Conservation (phyloP, 2,329 filamentous ascomycete genomes). For the Stenocarpella maydis region DNA sequence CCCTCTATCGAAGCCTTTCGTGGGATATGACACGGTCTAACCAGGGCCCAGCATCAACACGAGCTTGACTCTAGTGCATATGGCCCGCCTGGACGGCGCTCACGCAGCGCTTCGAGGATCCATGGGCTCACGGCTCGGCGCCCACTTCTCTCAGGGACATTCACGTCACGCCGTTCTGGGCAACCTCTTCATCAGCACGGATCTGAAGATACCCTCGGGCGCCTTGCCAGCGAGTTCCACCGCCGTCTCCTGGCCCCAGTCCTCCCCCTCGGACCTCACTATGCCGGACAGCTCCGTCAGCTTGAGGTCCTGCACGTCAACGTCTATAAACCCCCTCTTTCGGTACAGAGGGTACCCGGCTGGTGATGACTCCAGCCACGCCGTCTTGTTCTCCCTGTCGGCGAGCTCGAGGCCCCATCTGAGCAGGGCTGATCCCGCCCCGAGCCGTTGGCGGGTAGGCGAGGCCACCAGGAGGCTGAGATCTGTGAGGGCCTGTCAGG, state of each 20-base stretch:
- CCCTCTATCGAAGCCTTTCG: background rate
- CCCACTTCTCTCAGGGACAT: background rate
- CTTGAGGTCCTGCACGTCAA: conserved; percentile 40
- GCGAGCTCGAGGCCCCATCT: conserved; percentile 40
- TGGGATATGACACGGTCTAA: background rate
- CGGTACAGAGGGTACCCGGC: conserved; percentile 42
- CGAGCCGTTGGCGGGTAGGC: conserved; percentile 39
- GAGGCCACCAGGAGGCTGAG: conserved; percentile 40
- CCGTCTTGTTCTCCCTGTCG: conserved; percentile 39
- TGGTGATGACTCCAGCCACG: conserved; percentile 42
- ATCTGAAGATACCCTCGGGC: conserved; percentile 38
- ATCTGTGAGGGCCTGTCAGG: background rate
- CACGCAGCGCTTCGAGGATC: background rate
- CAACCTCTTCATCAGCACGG: conserved; percentile 41
- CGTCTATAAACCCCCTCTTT: conserved; percentile 41
- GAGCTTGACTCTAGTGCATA: background rate
- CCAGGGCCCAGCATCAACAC: background rate
- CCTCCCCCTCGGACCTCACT: conserved; percentile 32
- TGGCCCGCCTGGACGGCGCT: background rate
- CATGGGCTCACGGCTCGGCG: background rate
- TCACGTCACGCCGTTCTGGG: conserved; percentile 3
- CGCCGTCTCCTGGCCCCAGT: conserved; percentile 42
- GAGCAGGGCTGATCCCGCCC: conserved; percentile 42
- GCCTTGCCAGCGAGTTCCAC: conserved; percentile 37
- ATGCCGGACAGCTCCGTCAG: conserved; percentile 17